Evolutionary conservation across 1,284 basidiomycete genomes (phyloP).

Genomic region (Cerioporus squamosus): DNA sequence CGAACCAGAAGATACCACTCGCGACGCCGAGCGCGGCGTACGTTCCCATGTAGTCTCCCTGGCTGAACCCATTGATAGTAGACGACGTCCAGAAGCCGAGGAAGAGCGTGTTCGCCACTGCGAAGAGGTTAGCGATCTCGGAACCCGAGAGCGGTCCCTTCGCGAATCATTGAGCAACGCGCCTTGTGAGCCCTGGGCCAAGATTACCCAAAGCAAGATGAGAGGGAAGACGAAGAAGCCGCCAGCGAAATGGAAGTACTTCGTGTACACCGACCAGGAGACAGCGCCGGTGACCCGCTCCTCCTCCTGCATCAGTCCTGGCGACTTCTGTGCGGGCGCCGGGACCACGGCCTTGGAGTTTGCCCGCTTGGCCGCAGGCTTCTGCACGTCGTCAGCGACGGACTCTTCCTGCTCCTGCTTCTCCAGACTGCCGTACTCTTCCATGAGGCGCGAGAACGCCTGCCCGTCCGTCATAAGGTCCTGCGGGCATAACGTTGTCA

Average conservation of each 20-base stretch:
- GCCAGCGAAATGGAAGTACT: slow-evolving; percentile 51
- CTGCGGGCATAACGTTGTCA: slow-evolving; percentile 30
- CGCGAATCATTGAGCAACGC: no score
- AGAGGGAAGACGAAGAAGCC: slow-evolving; percentile 44
- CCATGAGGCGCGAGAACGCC: slow-evolving; percentile 63
- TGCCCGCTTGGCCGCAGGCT: slow-evolving; percentile 18
- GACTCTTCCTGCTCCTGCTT: slow-evolving; percentile 32
- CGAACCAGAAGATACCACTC: slow-evolving; percentile 59
- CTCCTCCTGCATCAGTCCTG: slow-evolving; percentile 41
- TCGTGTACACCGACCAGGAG: slow-evolving; percentile 37
- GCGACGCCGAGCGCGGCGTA: slow-evolving; percentile 67
- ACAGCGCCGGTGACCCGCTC: slow-evolving; percentile 41
- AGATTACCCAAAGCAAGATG: slow-evolving; percentile 38
- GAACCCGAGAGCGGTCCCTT: slow-evolving; percentile 24
- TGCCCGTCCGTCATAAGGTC: slow-evolving; percentile 55
- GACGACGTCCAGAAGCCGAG: slow-evolving; percentile 45
- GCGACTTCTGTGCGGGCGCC: not conserved
- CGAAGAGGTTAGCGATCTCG: not conserved
- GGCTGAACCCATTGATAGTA: slow-evolving; percentile 48
- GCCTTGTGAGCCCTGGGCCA: slow-evolving; percentile 33
- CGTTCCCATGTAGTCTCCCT: slow-evolving; percentile 71
- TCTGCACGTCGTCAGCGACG: slow-evolving; percentile 31
- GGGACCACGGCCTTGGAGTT: slow-evolving; percentile 24
- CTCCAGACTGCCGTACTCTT: slow-evolving; percentile 59
- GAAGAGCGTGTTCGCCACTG: slow-evolving; percentile 45